These are phyloP conservation scores for Lachancea nothofagi DNA, from an alignment of 805 yeast species.

Conservation along the genomic window DNA sequence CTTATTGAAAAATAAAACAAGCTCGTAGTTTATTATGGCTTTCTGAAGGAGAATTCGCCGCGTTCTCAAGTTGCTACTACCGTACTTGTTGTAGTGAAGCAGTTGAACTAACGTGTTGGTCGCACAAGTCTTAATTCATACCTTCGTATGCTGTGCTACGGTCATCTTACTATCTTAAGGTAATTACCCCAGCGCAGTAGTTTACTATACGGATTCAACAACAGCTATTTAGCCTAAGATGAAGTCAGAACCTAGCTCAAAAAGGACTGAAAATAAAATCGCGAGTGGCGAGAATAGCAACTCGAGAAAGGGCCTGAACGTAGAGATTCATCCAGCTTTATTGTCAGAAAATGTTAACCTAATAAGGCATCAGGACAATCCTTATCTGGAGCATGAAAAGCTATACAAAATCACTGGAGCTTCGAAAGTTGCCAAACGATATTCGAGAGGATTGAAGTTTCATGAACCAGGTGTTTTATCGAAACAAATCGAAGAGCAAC, in stretches of 20 bases:
- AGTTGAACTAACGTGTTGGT: too few relatives aligned
- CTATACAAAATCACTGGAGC: background rate
- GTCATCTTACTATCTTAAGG: too few relatives aligned
- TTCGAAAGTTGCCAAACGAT: constrained; percentile 13
- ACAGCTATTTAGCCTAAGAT: too few relatives aligned
- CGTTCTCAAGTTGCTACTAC: too few relatives aligned
- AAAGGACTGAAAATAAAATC: background rate
- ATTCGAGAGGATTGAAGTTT: constrained; percentile 32
- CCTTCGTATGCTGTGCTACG: too few relatives aligned
- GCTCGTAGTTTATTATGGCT: too few relatives aligned
- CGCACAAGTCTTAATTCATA: too few relatives aligned
- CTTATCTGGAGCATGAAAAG: constrained; percentile 22
- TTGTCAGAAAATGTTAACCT: constrained; percentile 28
- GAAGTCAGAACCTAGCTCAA: background rate
- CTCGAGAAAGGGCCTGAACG: constrained; percentile 21
- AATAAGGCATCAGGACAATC: constrained; percentile 24
- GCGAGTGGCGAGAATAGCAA: background rate
- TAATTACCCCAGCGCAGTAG: too few relatives aligned
- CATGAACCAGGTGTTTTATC: constrained; percentile 50
- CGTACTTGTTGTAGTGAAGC: too few relatives aligned
- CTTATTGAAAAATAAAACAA: too few relatives aligned
- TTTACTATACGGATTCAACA: too few relatives aligned
- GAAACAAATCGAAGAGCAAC: constrained; percentile 14
- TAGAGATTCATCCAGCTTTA: constrained; percentile 29
- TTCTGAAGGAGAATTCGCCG: too few relatives aligned